phyloP scores from a whole-genome alignment of 2,329 filamentous ascomycete species.

The Nemania diffusa region DNA sequence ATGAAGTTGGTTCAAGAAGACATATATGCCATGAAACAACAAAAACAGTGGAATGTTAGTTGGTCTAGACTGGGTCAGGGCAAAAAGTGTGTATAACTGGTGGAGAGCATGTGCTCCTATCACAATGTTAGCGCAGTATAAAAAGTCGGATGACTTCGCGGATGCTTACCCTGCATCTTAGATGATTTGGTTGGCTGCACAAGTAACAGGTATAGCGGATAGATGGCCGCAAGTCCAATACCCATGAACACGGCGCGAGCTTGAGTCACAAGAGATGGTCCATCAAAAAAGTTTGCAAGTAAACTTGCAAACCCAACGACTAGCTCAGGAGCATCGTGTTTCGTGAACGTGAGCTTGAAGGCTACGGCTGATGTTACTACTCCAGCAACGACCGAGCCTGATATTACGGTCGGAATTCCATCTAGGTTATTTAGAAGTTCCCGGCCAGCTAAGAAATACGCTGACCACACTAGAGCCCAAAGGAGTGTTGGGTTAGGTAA shows the following conservation, averaged over 20 bases:
- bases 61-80: conserved; percentile 86
- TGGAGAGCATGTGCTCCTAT: conserved; percentile 64
- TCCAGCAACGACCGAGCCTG: conserved; percentile 55
- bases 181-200: conserved; percentile 42
- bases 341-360: conserved; percentile 92
- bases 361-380: conserved; percentile 69
- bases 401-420: conserved; percentile 55
- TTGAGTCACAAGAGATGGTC: conserved; percentile 58
- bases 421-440: conserved; percentile 57
- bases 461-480: conserved; percentile 76
- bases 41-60: conserved; percentile 89
- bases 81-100: conserved; percentile 78
- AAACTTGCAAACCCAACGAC: conserved; percentile 60
- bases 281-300: conserved; percentile 55
- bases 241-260: conserved; percentile 63
- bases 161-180: conserved; percentile 43
- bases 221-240: conserved; percentile 53
- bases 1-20: conserved; percentile 58
- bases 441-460: conserved; percentile 72
- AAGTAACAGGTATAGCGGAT: conserved; percentile 55
- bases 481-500: conserved; percentile 71
- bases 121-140: conserved; percentile 31
- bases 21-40: conserved; percentile 71
- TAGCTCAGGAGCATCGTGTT: conserved; percentile 87
- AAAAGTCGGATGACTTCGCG: not conserved